Evolutionary conservation across 1,284 basidiomycete genomes (phyloP).

Genomic region (Cystobasidium slooffiae): DNA sequence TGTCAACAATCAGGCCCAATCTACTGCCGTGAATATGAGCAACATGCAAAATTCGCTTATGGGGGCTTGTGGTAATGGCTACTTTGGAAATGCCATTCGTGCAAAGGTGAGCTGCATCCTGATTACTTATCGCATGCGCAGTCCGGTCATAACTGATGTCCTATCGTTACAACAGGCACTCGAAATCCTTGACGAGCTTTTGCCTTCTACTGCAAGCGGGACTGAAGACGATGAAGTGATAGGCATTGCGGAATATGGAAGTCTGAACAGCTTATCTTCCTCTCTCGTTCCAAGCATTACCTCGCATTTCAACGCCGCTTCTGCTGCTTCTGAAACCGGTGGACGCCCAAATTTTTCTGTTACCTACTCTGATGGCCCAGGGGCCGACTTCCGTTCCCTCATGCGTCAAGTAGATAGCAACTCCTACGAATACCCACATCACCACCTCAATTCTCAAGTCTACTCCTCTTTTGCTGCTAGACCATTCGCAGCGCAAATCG

Average conservation of each 20-base stretch:
- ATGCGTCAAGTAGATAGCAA: slow-evolving; percentile 51
- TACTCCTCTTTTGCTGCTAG: slow-evolving; percentile 55
- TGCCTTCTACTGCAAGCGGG: background rate
- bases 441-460: slow-evolving; percentile 54
- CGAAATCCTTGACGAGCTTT: slow-evolving; percentile 16
- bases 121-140: too few relatives aligned
- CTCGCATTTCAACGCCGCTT: slow-evolving; percentile 48
- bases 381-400: slow-evolving; percentile 56
- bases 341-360: slow-evolving; percentile 49
- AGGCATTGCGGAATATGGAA: slow-evolving; percentile 57
- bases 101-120: slow-evolving; percentile 2
- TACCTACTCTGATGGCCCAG: slow-evolving; percentile 55
- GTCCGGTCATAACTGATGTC: background rate
- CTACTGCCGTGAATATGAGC: background rate
- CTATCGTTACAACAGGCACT: background rate
- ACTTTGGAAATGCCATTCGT: slow-evolving; percentile 31
- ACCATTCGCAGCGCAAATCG: slow-evolving; percentile 56
- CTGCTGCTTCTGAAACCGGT: background rate
- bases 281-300: slow-evolving; percentile 55
- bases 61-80: slow-evolving; percentile 40
- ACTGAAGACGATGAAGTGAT: slow-evolving; percentile 47
- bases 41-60: slow-evolving; percentile 20
- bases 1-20: background rate
- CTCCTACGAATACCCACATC: slow-evolving; percentile 52
- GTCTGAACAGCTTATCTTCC: slow-evolving; percentile 55